Evolutionary conservation across 306 rosid genomes (phyloP).

Genomic region (Lotus japonicus): DNA sequence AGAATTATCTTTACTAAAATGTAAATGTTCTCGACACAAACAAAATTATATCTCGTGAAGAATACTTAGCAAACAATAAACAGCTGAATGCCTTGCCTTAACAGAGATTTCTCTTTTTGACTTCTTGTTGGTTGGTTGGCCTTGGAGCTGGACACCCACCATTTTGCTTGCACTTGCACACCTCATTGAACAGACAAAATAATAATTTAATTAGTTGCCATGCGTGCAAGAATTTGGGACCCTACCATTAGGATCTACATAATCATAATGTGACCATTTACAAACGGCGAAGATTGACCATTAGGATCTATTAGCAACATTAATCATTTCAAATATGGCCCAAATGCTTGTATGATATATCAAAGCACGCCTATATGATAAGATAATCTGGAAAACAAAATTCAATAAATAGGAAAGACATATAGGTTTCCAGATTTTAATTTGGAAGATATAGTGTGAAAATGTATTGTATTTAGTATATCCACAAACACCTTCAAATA

Average conservation of each 20-base stretch:
- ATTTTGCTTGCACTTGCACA: constrained; percentile 12
- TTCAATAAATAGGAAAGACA: neutral
- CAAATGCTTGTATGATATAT: neutral
- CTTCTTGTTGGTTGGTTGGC: neutral
- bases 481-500: no score
- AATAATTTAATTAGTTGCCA: constrained; percentile 33
- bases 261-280: neutral
- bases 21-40: no score
- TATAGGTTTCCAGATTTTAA: neutral
- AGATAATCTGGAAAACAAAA: neutral
- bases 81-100: no score
- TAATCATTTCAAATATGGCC: neutral
- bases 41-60: no score
- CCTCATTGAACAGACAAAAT: constrained; percentile 29
- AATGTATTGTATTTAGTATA: no score
- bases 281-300: constrained; percentile 7
- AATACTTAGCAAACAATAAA: no score
- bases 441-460: neutral
- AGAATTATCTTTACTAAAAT: no score
- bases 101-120: no score
- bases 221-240: constrained; percentile 28
- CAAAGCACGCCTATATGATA: neutral
- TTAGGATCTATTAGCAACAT: neutral
- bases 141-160: neutral
- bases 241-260: constrained; percentile 33